These are phyloP conservation scores for Colletotrichum liaoningense DNA, from an alignment of 2,329 filamentous ascomycete genomes.

Conservation along the genomic window DNA sequence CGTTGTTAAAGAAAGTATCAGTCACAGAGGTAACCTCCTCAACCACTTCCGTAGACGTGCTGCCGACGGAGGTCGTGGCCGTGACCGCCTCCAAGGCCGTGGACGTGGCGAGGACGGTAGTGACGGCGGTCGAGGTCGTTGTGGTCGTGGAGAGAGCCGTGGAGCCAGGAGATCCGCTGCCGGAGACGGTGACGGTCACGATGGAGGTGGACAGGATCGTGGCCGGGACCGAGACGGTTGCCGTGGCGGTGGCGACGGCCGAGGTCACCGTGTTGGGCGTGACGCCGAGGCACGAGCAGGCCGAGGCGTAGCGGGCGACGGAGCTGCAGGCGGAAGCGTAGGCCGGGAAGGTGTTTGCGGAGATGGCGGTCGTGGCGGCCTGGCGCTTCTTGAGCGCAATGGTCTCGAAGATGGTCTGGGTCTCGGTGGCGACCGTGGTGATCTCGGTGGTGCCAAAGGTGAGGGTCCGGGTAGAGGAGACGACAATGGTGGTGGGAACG, in stretches of 20 bases:
- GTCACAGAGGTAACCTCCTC: constrained; percentile 29
- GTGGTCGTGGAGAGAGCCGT: constrained; percentile 11
- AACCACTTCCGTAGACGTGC: constrained; percentile 30
- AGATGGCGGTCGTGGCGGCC: constrained; percentile 1
- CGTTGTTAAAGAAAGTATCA: constrained; percentile 25
- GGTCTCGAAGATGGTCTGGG: constrained; percentile 28
- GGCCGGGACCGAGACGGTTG: constrained; percentile 30
- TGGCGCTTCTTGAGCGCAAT: constrained; percentile 28
- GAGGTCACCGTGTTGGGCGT: constrained; percentile 36
- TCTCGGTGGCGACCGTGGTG: constrained; percentile 31
- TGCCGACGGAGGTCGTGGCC: constrained; percentile 19
- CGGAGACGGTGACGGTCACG: constrained; percentile 32
- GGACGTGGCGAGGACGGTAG: constrained; percentile 8
- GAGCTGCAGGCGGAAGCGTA: constrained; percentile 41
- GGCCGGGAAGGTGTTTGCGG: constrained; percentile 31
- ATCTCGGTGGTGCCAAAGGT: constrained; percentile 30
- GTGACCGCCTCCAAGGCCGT: constrained; percentile 17
- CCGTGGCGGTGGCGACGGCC: constrained; percentile 18
- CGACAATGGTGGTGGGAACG: constrained; percentile 26
- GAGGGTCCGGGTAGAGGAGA: constrained; percentile 27
- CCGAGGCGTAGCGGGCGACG: constrained; percentile 39
- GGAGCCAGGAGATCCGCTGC: constrained; percentile 8
- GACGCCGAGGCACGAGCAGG: constrained; percentile 42
- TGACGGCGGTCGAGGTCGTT: constrained; percentile 4
- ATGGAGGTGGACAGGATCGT: constrained; percentile 29